Percentiles rank a stretch among this genome's conserved stretches.
Conservation (phyloP, 2,329 filamentous ascomycete species). For the Calonectria henricotiae region DNA sequence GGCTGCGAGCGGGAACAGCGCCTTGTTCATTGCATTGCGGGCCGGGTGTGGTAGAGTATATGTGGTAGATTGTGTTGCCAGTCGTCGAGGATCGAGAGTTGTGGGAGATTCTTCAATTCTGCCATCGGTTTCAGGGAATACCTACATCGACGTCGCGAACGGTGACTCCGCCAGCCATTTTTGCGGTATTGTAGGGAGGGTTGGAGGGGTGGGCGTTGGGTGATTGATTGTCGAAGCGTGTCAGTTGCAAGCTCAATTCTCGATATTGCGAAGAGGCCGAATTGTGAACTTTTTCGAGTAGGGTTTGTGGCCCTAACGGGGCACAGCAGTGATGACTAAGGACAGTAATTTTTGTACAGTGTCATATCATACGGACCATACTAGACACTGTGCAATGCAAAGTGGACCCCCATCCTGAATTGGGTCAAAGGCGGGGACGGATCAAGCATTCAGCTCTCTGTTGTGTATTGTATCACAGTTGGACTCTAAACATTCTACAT, state of each 20-base stretch:
- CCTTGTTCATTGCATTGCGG: constrained; percentile 37
- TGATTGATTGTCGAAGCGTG: constrained; percentile 54
- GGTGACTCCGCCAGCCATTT: constrained; percentile 84
- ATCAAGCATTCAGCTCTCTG: background rate
- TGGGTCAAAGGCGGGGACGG: background rate
- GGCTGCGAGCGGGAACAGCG: constrained; percentile 42
- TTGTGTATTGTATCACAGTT: background rate
- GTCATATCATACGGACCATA: constrained; percentile 29
- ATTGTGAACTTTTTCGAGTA: constrained; percentile 53
- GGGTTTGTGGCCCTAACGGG: constrained; percentile 57
- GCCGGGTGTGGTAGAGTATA: constrained; percentile 38
- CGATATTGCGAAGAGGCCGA: constrained; percentile 43
- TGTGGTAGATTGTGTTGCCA: constrained; percentile 53
- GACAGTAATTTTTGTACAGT: constrained; percentile 40
- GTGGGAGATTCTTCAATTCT: constrained; percentile 33
- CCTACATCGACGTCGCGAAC: constrained; percentile 91
- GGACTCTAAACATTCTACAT: background rate
- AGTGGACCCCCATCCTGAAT: constrained; percentile 18
- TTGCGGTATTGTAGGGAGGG: constrained; percentile 70
- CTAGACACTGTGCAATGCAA: background rate
- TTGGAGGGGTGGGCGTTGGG: constrained; percentile 53
- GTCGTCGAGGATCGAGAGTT: constrained; percentile 47
- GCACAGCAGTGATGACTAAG: constrained; percentile 47
- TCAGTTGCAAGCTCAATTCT: constrained; percentile 47
- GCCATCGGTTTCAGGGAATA: constrained; percentile 57